Evolutionary conservation across 2,329 filamentous ascomycete genomes (phyloP).

Genomic region (Elsinoe batatas): DNA sequence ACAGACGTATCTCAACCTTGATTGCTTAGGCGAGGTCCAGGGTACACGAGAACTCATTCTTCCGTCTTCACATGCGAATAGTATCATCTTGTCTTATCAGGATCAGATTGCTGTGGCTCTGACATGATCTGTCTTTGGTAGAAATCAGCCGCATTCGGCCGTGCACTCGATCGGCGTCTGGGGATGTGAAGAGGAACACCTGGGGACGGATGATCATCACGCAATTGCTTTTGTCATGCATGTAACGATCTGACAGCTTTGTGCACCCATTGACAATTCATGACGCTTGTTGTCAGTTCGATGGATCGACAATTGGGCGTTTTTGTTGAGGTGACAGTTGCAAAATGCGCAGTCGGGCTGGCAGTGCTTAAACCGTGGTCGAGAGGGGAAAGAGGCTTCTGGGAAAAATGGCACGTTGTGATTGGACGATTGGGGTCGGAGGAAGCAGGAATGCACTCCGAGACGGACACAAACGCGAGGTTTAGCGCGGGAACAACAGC

Average conservation of each 20-base stretch:
- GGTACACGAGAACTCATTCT: background rate
- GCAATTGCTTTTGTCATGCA: background rate
- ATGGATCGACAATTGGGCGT: background rate
- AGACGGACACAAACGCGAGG: background rate
- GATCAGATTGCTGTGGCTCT: background rate
- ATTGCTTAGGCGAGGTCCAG: no score
- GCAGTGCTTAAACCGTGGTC: slow-evolving; percentile 7
- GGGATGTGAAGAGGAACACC: background rate
- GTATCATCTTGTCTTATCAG: slow-evolving; percentile 9
- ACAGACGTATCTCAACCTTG: no score
- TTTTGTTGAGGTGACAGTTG: slow-evolving; percentile 6
- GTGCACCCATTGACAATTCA: background rate
- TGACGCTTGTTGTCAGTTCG: background rate
- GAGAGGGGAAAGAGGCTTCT: slow-evolving; percentile 11
- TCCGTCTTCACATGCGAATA: background rate
- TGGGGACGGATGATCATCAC: background rate
- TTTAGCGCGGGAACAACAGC: background rate
- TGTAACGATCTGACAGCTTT: background rate
- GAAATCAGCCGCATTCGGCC: slow-evolving; percentile 4
- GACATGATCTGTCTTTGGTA: background rate
- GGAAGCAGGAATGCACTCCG: background rate
- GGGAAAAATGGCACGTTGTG: background rate
- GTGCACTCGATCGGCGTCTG: background rate
- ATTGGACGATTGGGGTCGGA: background rate
- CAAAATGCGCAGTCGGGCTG: background rate